Evolutionary conservation across 2,329 filamentous ascomycete genomes (phyloP), one percentile per base, ranked within the genome.

Genomic region (Arthroderma sp.): DNA sequence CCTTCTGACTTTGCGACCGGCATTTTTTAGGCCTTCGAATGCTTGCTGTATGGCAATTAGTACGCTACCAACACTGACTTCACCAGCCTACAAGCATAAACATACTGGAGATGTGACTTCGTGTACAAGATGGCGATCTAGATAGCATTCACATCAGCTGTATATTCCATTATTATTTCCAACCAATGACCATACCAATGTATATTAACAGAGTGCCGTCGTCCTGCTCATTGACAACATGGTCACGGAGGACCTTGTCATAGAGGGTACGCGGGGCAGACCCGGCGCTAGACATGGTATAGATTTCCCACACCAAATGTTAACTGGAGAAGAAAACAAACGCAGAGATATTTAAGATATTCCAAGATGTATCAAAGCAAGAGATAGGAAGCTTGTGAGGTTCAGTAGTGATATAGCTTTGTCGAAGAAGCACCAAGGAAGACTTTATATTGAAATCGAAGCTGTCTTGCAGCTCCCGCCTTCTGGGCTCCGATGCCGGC

Each of bases 21-120:
- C 88, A 66, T 94, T 94, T 64, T 82, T 83, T 44, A 96, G 77
- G 42, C 89, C 89, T 65, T 98, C 91, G 58, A 96, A 98, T 40
- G 91, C 91, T 86, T 96, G 91, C 80, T 87, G 59, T 57, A 58
- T 47, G 42, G 46, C 28, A 32, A 38, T 27, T 10, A 22, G 28
- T 43, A 31, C 41, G 40, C 32, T 34, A 37, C 38, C 9, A 28
- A 40, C 28, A 29, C 11, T 45, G 33, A 28, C 10, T 27, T 39
- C 29, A 38, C 11, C 39, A 33, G 42, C 36, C 38, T 46, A 50
- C 54, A 44, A 54, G 33, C 40, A 40, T 43, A 43, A 50, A 66
- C 81, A 62, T 75, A 87, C 83, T 51, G 91, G 91, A 57, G 89
- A 95, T 57, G 91, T 98, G 63, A 98, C 91, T 73, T 98, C 91